phyloP scores from a whole-genome alignment of 305 asterid species.

The Fraxinus sp. region DNA sequence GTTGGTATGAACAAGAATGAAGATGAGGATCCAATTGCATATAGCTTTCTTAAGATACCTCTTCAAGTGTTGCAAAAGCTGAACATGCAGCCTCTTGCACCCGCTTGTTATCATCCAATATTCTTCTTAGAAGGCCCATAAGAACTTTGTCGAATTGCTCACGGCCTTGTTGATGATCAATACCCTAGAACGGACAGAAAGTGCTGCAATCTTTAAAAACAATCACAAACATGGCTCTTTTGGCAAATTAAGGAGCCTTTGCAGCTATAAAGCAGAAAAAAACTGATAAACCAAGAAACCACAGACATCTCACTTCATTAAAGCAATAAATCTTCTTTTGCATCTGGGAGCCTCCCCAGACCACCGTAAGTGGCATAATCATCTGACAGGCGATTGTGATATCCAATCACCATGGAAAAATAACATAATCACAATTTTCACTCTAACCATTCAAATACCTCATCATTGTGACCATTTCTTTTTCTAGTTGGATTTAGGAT shows the following conservation, averaged over 20 bases:
- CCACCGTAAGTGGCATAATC: not conserved
- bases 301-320: constrained; percentile 4
- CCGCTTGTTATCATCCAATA: constrained; percentile 93
- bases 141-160: constrained; percentile 80
- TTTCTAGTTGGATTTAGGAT: not conserved
- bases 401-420: not conserved
- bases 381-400: constrained; percentile 1
- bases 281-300: constrained; percentile 11
- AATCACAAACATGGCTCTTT: not conserved
- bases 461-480: not conserved
- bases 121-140: constrained; percentile 74
- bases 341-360: not conserved
- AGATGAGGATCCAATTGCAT: not conserved
- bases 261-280: not conserved
- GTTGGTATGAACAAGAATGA: not conserved
- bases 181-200: constrained; percentile 50
- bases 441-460: not conserved
- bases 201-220: constrained; percentile 13
- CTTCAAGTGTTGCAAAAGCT: constrained; percentile 98
- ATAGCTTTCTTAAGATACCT: constrained; percentile 43
- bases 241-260: not conserved
- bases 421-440: not conserved
- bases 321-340: not conserved
- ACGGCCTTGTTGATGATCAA: constrained; percentile 64
- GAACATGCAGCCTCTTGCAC: constrained; percentile 99